Evolutionary conservation across 2,329 filamentous ascomycete species (phyloP).

Genomic region (Arthroderma uncinatum): DNA sequence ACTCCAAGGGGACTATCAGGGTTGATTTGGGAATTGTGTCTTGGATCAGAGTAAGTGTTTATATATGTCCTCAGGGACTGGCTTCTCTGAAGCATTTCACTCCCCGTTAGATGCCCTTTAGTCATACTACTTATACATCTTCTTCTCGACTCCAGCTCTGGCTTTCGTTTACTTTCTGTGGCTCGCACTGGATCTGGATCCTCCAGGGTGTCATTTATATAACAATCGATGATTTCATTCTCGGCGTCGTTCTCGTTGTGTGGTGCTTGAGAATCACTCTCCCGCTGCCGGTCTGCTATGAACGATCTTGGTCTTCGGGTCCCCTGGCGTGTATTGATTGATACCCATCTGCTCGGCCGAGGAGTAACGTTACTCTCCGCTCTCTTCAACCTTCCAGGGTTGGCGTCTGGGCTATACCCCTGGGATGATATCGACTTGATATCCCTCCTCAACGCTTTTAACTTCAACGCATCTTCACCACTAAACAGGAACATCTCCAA

Average conservation of each 20-base stretch:
- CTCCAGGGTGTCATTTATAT: neutral
- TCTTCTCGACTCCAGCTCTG: neutral
- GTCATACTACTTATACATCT: neutral
- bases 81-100: neutral
- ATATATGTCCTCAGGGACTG: neutral
- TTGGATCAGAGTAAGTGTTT: neutral
- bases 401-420: neutral
- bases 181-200: neutral
- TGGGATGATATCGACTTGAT: neutral
- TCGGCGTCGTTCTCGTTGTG: neutral
- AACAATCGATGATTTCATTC: slow-evolving; percentile 10
- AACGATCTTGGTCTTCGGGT: neutral
- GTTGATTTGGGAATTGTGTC: neutral
- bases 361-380: neutral
- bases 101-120: neutral
- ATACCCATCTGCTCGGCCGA: neutral
- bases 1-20: neutral
- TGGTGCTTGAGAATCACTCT: neutral
- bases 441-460: slow-evolving; percentile 6
- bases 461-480: neutral
- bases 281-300: neutral
- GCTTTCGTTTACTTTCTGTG: neutral
- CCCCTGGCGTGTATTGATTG: neutral
- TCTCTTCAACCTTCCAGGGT: neutral
- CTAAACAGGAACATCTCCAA: slow-evolving; percentile 9